phyloP scores from a whole-genome alignment of 805 yeast species.

The Kuraishia molischiana region DNA sequence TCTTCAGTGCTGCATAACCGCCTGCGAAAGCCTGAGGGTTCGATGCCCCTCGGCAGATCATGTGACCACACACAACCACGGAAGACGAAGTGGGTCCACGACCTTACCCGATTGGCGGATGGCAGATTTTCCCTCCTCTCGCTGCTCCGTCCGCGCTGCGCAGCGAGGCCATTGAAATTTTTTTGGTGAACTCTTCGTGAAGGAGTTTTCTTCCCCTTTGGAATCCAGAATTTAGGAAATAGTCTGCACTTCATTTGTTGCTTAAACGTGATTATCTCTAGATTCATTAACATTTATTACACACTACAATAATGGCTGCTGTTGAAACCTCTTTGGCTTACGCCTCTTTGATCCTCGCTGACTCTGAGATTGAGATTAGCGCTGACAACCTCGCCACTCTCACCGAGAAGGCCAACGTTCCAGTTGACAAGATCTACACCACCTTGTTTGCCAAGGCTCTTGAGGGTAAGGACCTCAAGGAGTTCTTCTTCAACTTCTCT shows the following conservation, averaged over 20 bases:
- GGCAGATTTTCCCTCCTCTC: too few species aligned
- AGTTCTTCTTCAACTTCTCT: constrained; percentile 50
- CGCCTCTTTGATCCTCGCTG: constrained; percentile 98
- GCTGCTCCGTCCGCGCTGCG: too few species aligned
- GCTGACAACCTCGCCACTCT: constrained; percentile 68
- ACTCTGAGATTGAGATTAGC: constrained; percentile 90
- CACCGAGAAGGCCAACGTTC: constrained; percentile 69
- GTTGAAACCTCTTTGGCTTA: constrained; percentile 87
- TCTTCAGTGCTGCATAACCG: too few species aligned
- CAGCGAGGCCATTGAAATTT: too few species aligned
- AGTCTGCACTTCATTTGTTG: constrained; percentile 27
- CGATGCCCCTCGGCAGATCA: too few species aligned
- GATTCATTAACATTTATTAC: constrained; percentile 5
- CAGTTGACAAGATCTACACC: constrained; percentile 73
- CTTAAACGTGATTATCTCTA: constrained; percentile 35
- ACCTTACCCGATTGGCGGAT: too few species aligned
- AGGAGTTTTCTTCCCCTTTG: background rate
- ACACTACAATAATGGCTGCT: too few species aligned
- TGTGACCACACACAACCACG: too few species aligned
- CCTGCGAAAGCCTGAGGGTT: too few species aligned
- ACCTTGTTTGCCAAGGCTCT: constrained; percentile 76
- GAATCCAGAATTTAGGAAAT: constrained; percentile 15
- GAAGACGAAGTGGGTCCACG: too few species aligned
- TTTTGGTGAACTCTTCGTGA: too few species aligned
- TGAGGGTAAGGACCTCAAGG: constrained; percentile 68